phyloP scores from a whole-genome alignment of 2,329 filamentous ascomycete species.

The Celoporthe dispersa region DNA sequence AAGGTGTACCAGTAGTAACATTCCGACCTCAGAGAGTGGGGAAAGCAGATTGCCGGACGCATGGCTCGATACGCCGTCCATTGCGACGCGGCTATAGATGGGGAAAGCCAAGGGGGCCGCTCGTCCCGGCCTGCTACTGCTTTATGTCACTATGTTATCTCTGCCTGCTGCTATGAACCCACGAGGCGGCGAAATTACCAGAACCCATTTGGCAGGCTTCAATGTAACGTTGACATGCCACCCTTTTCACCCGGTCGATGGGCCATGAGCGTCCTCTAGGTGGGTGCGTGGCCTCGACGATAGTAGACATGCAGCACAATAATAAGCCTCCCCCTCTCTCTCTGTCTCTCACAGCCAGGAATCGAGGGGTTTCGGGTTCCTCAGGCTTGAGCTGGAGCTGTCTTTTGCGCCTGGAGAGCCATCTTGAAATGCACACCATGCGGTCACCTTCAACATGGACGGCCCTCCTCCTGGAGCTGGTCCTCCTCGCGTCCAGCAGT shows the following conservation, averaged over 20 bases:
- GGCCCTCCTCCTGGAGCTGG: constrained; percentile 11
- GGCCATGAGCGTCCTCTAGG: neutral
- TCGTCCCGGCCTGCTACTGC: neutral
- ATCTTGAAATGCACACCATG: neutral
- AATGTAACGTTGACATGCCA: constrained; percentile 12
- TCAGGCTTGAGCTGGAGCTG: neutral
- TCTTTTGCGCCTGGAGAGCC: neutral
- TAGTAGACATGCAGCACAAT: neutral
- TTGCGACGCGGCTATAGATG: neutral
- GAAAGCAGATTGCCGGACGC: constrained; percentile 5
- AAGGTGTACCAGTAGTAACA: neutral
- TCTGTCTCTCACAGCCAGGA: neutral
- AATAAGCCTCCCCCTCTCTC: neutral
- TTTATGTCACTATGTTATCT: neutral
- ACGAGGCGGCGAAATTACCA: constrained; percentile 6
- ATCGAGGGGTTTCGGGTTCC: neutral
- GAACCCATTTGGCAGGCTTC: neutral
- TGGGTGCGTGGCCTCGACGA: neutral
- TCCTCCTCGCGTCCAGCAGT: neutral
- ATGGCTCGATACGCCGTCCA: neutral
- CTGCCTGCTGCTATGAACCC: neutral
- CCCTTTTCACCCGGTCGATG: neutral
- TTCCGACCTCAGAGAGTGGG: neutral
- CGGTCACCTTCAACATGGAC: constrained; percentile 9
- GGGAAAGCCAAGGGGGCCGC: neutral